A percentile compares a stretch with the other conserved stretches of the same genome.
Conservation (phyloP, 345 rosid species). For the Gossypium herbaceum region DNA sequence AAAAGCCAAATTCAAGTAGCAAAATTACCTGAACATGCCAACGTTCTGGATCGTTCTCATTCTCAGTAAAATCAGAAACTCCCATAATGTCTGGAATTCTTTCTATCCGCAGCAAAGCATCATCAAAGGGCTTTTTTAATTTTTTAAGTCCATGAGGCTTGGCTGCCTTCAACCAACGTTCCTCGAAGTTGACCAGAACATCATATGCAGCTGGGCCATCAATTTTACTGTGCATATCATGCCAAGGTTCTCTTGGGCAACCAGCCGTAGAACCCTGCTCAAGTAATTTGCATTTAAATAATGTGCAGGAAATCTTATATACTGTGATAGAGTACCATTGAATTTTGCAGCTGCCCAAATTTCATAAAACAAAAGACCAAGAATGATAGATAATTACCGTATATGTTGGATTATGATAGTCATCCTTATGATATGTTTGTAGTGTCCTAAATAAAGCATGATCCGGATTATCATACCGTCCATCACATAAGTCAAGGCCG, state of each 20-base stretch:
- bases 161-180: conserved; percentile 84
- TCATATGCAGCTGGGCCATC: conserved; percentile 99
- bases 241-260: conserved; percentile 96
- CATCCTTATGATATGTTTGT: conserved; percentile 71
- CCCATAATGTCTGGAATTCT: conserved; percentile 82
- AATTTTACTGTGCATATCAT: conserved; percentile 85
- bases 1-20: conserved; percentile 2
- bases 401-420: conserved; percentile 87
- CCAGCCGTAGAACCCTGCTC: conserved; percentile 64
- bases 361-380: not conserved
- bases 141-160: conserved; percentile 78
- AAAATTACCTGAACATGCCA: conserved; percentile 90
- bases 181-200: conserved; percentile 85
- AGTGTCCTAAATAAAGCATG: conserved; percentile 75
- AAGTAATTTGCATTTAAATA: conserved; percentile 15
- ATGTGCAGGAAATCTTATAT: not conserved
- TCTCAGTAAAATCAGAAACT: conserved; percentile 45
- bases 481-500: conserved; percentile 95
- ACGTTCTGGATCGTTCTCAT: conserved; percentile 53
- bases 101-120: conserved; percentile 69
- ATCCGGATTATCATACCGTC: conserved; percentile 83
- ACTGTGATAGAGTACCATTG: not conserved
- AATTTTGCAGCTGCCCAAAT: conserved; percentile 9
- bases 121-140: conserved; percentile 65
- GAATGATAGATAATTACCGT: conserved; percentile 40